Base-by-base conservation (phyloP, 495 filamentous ascomycete species). In the Amorphotheca resinae region DNA sequence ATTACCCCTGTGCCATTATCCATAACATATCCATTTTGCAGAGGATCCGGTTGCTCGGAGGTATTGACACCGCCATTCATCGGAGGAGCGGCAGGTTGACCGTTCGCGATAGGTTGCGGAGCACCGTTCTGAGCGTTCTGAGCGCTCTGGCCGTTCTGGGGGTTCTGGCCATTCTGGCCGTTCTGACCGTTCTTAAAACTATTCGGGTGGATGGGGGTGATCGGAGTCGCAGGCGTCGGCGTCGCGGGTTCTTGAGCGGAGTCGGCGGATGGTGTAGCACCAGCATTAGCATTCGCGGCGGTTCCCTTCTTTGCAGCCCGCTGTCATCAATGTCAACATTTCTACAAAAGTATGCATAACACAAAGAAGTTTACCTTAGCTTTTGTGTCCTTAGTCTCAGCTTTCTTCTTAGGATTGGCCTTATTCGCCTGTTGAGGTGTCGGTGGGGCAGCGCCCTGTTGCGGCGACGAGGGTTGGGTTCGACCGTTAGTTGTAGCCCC, bases 391-490 rank as follows among this genome's bases (percentile, higher is more conserved):
- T 82, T 83, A 3, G 67, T 59, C 20, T 82, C 80, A 66, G 89
- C 89, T 73, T 89, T 89, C 33, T 54, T 53, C 66, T 89, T 94
- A 0, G 86, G 82, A 32, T 75, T 78, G 0, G 84, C 50, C 62
- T 98, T 95, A 54, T 74, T 81, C 0, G 65, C 54, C 59, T 83
- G 82, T 49, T 77, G 74, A 9, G 91, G 91, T 2, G 91, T 98
- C 5, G 89, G 89, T 1, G 91, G 89, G 15, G 85, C 83, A 31
- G 85, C 76, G 32, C 62, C 66, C 28, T 81, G 77, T 50, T 88
- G 83, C 22, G 88, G 89, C 31, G 88, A 93, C 31, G 83, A 71
- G 3, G 86, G 84, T 50, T 70, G 75, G 31, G 75, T 70, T 49
- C 81, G 77, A 28, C 68, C 75, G 51, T 70, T 73, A 20, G 72